phyloP scores from a whole-genome alignment of 2,329 filamentous ascomycete genomes.

The Exophiala sp. region DNA sequence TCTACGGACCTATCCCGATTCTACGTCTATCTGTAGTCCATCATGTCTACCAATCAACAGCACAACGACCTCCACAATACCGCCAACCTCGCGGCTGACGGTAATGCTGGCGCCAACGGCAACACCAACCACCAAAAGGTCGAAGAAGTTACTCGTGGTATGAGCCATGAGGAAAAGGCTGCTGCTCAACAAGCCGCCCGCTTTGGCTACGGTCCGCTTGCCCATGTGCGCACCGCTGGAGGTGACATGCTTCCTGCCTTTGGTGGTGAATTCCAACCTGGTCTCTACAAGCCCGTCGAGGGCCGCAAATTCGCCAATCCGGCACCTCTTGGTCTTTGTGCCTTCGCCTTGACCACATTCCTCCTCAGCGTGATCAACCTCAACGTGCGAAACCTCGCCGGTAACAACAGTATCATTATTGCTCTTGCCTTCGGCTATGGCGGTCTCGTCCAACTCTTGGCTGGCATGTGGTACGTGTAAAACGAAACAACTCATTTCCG shows the following conservation, averaged over 20 bases:
- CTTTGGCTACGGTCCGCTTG: conserved; percentile 51
- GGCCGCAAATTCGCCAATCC: conserved; percentile 73
- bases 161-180: conserved; percentile 45
- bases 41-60: conserved; percentile 21
- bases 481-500: too few relatives aligned
- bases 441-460: conserved; percentile 72
- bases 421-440: conserved; percentile 71
- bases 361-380: conserved; percentile 73
- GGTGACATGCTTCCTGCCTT: conserved; percentile 51
- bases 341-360: conserved; percentile 81
- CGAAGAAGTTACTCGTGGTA: conserved; percentile 30
- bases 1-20: background rate
- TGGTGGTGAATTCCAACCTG: conserved; percentile 71
- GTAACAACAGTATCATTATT: conserved; percentile 63
- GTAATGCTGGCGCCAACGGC: conserved; percentile 10
- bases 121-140: conserved; percentile 16
- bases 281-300: conserved; percentile 62
- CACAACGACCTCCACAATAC: conserved; percentile 12
- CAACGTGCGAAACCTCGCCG: conserved; percentile 56
- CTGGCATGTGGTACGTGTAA: conserved; percentile 74
- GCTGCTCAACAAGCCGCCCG: conserved; percentile 44
- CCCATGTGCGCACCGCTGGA: conserved; percentile 46
- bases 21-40: background rate
- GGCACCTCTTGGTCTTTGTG: conserved; percentile 70
- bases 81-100: conserved; percentile 4